These are phyloP conservation scores for Solanum habrochaites DNA, from an alignment of 257 asterid genomes.

Conservation along the genomic window DNA sequence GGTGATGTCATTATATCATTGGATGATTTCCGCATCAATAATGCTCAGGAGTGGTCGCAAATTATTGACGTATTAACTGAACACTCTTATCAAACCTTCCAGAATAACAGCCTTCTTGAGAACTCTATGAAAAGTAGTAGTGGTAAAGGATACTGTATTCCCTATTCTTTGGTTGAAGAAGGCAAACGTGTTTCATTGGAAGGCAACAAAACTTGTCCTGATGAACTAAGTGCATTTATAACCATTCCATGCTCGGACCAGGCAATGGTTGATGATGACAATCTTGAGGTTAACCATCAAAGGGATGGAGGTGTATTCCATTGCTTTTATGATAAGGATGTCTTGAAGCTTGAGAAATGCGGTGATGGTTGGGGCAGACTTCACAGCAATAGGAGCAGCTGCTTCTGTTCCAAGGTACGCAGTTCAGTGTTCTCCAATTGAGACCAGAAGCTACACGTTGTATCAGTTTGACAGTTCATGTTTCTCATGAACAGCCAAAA, in stretches of 20 bases:
- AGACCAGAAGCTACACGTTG: background rate
- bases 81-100: slow-evolving; percentile 14
- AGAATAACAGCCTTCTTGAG: slow-evolving; percentile 15
- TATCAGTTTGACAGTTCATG: background rate
- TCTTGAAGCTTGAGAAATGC: slow-evolving; percentile 56
- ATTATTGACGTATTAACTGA: slow-evolving; percentile 19
- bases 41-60: slow-evolving; percentile 56
- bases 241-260: slow-evolving; percentile 29
- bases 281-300: slow-evolving; percentile 7
- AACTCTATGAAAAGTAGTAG: background rate
- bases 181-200: slow-evolving; percentile 22
- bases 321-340: slow-evolving; percentile 66
- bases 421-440: background rate
- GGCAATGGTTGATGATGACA: slow-evolving; percentile 9
- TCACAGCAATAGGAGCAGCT: slow-evolving; percentile 22
- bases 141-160: slow-evolving; percentile 61
- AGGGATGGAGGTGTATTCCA: slow-evolving; percentile 13
- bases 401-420: slow-evolving; percentile 59
- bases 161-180: slow-evolving; percentile 33
- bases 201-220: slow-evolving; percentile 46
- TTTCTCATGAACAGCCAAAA: background rate
- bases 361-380: slow-evolving; percentile 15
- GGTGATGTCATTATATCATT: slow-evolving; percentile 49
- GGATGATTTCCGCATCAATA: slow-evolving; percentile 35
- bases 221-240: slow-evolving; percentile 49